Percentiles rank a stretch among this genome's conserved stretches.
Conservation (phyloP, 2,329 filamentous ascomycete genomes). For the Aspergillus calidoustus region DNA sequence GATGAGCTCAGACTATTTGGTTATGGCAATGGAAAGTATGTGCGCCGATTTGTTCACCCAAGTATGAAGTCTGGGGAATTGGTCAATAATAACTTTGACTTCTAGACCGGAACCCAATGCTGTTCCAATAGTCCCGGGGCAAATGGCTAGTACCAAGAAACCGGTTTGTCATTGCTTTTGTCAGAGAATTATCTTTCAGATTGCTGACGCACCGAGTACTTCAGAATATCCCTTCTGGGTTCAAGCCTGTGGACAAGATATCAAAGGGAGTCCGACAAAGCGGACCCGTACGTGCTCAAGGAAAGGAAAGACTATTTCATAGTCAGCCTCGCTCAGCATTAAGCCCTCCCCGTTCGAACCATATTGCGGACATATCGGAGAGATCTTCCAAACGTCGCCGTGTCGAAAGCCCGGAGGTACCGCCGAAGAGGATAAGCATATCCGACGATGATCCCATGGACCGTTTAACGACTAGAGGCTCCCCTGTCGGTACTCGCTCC, state of each 20-base stretch:
- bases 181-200: neutral
- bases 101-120: constrained; percentile 23
- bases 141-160: constrained; percentile 28
- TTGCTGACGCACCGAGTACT: neutral
- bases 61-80: neutral
- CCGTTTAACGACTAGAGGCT: constrained; percentile 9
- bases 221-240: constrained; percentile 16
- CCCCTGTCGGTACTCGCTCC: constrained; percentile 16
- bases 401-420: constrained; percentile 22
- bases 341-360: constrained; percentile 15
- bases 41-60: neutral
- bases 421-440: constrained; percentile 16
- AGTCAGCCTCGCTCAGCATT: constrained; percentile 12
- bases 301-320: constrained; percentile 16
- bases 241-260: constrained; percentile 33
- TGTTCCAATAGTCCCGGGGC: constrained; percentile 36
- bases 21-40: constrained; percentile 22
- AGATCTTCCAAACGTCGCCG: constrained; percentile 38
- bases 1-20: constrained; percentile 33
- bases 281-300: constrained; percentile 37
- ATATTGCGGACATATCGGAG: constrained; percentile 21
- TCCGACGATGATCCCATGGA: constrained; percentile 27
- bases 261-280: constrained; percentile 34
- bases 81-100: neutral
- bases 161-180: constrained; percentile 18